Base-by-base conservation (phyloP, 2,329 filamentous ascomycete genomes). In the Pseudofabraea citricarpa region DNA sequence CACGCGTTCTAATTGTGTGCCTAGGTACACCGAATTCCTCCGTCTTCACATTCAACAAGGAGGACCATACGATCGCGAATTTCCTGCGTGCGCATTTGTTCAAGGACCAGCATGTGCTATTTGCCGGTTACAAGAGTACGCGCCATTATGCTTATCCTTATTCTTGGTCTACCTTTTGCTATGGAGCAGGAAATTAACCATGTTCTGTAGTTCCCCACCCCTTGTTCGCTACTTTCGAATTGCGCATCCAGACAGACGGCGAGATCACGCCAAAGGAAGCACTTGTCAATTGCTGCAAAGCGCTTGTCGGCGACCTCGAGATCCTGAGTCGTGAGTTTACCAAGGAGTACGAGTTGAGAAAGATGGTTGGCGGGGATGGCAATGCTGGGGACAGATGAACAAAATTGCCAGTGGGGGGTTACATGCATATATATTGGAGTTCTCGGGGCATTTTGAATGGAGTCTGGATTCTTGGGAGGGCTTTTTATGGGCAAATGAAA, bases 21-120 rank as follows among this genome's bases (percentile, higher is more conserved):
- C 37, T 23, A 93, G 90, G 89, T 60, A 90, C 95, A 63, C 88
- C 91, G 18, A 95, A 95, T 64, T 90, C 87, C n/a, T 87, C 89
- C 8, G 87, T 96, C 67, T 98, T 98, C 71, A 82, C 88, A 46
- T 83, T 98, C 68, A 88, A 89, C 68, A 97, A 96, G 67, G 93
- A 98, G 66, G 93, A 98, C 58, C 91, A 96, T 69, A 96, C 91
- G 1, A 79, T 98, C 20, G 93, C 85, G 56, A 96, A 98, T 65
- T 76, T 98, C 44, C 77, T 98, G 44, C 79, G 85, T 37, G 83
- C 88, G 59, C 87, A 91, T 58, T 84, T 98, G 45, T 83, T 93
- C 69, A 83, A 87, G 64, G 85, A 88, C 58, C 78, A 81, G 15
- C 84, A 94, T 62, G 86, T 98, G 56, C 73, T 85, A 56, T 95